phyloP scores from a whole-genome alignment of 345 rosid genomes.

The Populus pruinosa region DNA sequence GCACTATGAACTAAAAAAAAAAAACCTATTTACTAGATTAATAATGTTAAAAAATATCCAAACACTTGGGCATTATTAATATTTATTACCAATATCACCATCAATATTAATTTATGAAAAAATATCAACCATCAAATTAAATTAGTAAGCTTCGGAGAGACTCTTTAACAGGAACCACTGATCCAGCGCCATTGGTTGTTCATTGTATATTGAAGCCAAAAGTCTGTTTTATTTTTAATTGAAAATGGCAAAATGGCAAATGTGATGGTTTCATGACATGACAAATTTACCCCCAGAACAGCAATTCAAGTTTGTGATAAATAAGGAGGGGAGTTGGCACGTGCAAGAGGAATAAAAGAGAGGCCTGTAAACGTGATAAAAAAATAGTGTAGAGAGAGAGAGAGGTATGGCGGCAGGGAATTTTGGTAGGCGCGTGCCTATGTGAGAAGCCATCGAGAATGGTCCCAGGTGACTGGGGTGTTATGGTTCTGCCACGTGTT shows the following conservation, averaged over 20 bases:
- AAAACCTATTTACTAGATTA: no score
- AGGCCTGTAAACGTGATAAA: slow-evolving; percentile 26
- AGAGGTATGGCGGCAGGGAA: slow-evolving; percentile 47
- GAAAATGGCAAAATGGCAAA: background rate
- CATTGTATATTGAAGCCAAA: background rate
- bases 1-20: background rate
- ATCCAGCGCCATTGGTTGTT: background rate
- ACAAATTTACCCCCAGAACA: background rate
- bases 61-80: no score
- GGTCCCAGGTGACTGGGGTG: slow-evolving; percentile 28
- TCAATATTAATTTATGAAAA: background rate
- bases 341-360: slow-evolving; percentile 8
- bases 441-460: slow-evolving; percentile 25
- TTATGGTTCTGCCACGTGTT: slow-evolving; percentile 33
- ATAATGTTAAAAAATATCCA: no score
- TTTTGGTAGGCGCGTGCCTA: slow-evolving; percentile 44
- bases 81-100: background rate
- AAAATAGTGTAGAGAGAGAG: background rate
- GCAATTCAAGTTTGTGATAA: background rate
- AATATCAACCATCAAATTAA: background rate
- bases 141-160: background rate
- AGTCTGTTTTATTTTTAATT: background rate
- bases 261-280: background rate
- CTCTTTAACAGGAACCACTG: background rate
- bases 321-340: slow-evolving; percentile 5